Conservation (phyloP, 306 rosid species). For the Calophaca sinica region DNA sequence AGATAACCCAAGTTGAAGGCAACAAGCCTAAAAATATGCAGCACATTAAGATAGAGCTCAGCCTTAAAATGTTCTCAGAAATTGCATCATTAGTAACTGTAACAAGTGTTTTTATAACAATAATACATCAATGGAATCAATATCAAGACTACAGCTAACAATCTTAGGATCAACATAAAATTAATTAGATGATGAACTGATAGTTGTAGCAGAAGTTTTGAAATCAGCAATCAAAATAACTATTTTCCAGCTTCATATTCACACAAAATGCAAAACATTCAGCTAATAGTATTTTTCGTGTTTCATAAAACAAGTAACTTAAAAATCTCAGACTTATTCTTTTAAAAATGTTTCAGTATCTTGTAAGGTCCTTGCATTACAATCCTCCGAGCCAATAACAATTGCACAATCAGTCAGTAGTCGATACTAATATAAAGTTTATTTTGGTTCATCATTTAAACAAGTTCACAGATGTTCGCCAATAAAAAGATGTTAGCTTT, state of each 20-base stretch:
- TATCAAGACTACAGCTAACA: slow-evolving; percentile 8
- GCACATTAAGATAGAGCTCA: slow-evolving; percentile 36
- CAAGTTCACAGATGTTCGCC: too few species aligned
- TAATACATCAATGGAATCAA: slow-evolving; percentile 1
- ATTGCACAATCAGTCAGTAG: too few species aligned
- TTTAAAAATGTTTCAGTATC: too few species aligned
- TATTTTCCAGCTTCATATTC: neutral
- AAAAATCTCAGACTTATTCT: too few species aligned
- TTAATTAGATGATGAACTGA: neutral
- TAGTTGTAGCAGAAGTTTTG: neutral
- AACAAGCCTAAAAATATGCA: slow-evolving; percentile 70
- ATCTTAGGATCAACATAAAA: neutral
- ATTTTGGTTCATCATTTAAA: too few species aligned
- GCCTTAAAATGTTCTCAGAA: slow-evolving; percentile 7
- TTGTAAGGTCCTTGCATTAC: too few species aligned
- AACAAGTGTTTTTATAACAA: neutral
- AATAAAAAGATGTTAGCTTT: too few species aligned
- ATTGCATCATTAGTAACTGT: slow-evolving; percentile 13
- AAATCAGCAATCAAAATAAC: slow-evolving; percentile 7
- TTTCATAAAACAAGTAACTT: too few species aligned
- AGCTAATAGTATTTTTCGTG: too few species aligned
- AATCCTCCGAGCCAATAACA: too few species aligned
- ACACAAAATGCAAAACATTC: too few species aligned
- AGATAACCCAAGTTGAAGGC: slow-evolving; percentile 94
- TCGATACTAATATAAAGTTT: too few species aligned